phyloP scores from a whole-genome alignment of 1,139 yeast species.

The Saccharomyces hybrid region DNA sequence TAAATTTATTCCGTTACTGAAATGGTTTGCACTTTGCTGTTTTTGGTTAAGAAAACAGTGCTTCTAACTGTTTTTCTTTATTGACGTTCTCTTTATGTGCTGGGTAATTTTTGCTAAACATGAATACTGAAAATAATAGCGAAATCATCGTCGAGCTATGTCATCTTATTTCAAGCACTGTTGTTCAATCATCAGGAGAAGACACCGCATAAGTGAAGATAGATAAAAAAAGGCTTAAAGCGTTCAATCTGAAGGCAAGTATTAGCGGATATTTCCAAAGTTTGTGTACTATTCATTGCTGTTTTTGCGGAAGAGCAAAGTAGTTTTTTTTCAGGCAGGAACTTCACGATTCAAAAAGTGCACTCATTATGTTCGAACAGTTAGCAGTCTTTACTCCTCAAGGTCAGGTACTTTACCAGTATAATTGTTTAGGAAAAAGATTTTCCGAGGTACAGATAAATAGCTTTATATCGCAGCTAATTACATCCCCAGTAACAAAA shows the following conservation, averaged over 20 bases:
- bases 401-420: conserved; percentile 52
- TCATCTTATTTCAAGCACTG: background rate
- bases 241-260: background rate
- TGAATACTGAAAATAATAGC: background rate
- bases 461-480: conserved; percentile 38
- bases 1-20: background rate
- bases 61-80: no score
- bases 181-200: background rate
- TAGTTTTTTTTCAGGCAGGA: background rate
- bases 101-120: background rate
- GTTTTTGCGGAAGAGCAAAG: background rate
- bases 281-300: background rate
- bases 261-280: background rate
- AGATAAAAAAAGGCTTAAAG: background rate
- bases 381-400: conserved; percentile 48
- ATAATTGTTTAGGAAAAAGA: conserved; percentile 38
- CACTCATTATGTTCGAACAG: conserved; percentile 44
- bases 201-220: no score
- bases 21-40: no score
- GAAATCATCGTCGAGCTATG: background rate
- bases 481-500: conserved; percentile 26
- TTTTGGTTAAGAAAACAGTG: background rate
- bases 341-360: background rate
- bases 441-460: conserved; percentile 46
- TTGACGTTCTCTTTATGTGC: background rate